A percentile compares a stretch with the other conserved stretches of the same genome.
phyloP scores from a whole-genome alignment of 192 early-diverging fungal species.

The Radiomyces spectabilis region DNA sequence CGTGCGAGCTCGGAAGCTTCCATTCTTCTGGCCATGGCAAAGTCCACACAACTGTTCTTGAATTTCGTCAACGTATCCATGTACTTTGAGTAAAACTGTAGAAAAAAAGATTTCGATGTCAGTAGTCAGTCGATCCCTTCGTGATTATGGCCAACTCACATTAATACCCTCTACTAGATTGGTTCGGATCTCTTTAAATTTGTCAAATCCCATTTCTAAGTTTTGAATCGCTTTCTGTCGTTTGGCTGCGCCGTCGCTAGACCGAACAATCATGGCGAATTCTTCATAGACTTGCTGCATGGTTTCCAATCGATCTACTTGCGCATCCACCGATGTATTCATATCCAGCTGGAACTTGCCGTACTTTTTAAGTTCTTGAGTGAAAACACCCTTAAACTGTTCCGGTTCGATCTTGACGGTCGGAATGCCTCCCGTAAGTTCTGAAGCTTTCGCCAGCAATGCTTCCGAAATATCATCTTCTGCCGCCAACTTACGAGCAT shows the following conservation, averaged over 20 bases:
- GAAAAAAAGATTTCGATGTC: too few species aligned
- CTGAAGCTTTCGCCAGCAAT: slow-evolving; percentile 53
- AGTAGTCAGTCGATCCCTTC: too few species aligned
- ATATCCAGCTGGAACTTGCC: slow-evolving; percentile 45
- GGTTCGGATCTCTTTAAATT: slow-evolving; percentile 64
- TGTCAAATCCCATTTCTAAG: slow-evolving; percentile 66
- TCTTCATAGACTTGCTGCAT: slow-evolving; percentile 41
- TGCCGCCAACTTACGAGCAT: slow-evolving; percentile 53
- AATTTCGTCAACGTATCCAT: slow-evolving; percentile 23
- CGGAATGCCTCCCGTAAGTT: slow-evolving; percentile 49
- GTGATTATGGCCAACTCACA: too few species aligned
- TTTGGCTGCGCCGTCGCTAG: slow-evolving; percentile 46
- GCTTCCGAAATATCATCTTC: slow-evolving; percentile 71
- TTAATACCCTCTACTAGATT: slow-evolving; percentile 77
- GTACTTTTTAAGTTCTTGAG: slow-evolving; percentile 64
- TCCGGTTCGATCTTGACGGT: slow-evolving; percentile 65
- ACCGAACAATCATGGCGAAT: slow-evolving; percentile 11
- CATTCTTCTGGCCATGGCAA: slow-evolving; percentile 20
- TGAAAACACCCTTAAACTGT: slow-evolving; percentile 68
- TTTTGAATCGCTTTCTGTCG: slow-evolving; percentile 69
- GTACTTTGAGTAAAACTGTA: slow-evolving; percentile 30
- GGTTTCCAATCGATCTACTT: slow-evolving; percentile 49
- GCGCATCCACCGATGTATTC: slow-evolving; percentile 39
- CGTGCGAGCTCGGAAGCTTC: slow-evolving; percentile 24
- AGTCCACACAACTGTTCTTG: slow-evolving; percentile 23